phyloP scores from a whole-genome alignment of 768 basidiomycete species.

The Krasilnikovozyma curviuscula region DNA sequence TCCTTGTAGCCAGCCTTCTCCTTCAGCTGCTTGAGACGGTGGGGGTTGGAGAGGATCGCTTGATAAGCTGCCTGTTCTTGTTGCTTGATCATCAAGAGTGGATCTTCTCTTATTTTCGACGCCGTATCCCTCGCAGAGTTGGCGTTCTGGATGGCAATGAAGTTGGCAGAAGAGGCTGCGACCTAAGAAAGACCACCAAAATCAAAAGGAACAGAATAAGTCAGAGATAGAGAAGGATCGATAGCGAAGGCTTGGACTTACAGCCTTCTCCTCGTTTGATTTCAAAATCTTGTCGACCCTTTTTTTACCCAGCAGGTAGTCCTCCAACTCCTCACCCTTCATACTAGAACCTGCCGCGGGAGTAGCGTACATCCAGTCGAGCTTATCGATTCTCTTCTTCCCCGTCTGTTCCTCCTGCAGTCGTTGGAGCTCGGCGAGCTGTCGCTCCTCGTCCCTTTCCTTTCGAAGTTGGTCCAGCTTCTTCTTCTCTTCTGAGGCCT shows the following conservation, averaged over 20 bases:
- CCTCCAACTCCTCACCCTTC: slow-evolving; percentile 81
- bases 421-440: slow-evolving; percentile 85
- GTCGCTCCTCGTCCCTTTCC: slow-evolving; percentile 93
- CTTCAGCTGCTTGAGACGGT: slow-evolving; percentile 15
- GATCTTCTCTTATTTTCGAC: slow-evolving; percentile 89
- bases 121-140: slow-evolving; percentile 73
- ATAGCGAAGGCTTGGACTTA: slow-evolving; percentile 1
- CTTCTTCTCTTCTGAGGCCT: slow-evolving; percentile 99
- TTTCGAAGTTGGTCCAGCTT: slow-evolving; percentile 90
- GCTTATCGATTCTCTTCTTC: slow-evolving; percentile 75
- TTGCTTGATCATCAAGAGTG: slow-evolving; percentile 88
- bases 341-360: slow-evolving; percentile 74
- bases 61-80: slow-evolving; percentile 89
- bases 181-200: slow-evolving; percentile 32
- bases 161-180: slow-evolving; percentile 48
- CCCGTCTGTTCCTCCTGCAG: slow-evolving; percentile 90
- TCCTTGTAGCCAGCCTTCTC: slow-evolving; percentile 18
- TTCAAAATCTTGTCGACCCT: slow-evolving; percentile 88
- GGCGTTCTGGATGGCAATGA: slow-evolving; percentile 87
- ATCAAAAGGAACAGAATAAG: slow-evolving; percentile 38
- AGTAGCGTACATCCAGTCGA: slow-evolving; percentile 99
- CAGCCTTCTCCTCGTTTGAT: slow-evolving; percentile 64
- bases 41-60: slow-evolving; percentile 34
- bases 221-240: background rate
- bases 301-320: slow-evolving; percentile 92